Conservation (phyloP, 768 basidiomycete genomes). For the Lactarius quietus region DNA sequence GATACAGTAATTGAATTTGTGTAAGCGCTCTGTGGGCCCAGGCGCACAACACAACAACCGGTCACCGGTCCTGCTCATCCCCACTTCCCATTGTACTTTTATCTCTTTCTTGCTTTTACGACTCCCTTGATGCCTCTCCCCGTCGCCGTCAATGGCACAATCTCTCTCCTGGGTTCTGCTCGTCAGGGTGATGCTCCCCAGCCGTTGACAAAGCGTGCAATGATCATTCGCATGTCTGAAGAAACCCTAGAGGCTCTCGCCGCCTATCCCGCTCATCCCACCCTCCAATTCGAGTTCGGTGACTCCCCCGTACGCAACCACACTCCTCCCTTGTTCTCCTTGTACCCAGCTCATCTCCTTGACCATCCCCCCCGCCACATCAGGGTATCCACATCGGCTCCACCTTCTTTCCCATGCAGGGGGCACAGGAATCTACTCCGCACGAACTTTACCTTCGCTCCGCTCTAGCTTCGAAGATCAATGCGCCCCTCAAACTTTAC, state of each 20-base stretch:
- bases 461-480: constrained; percentile 53
- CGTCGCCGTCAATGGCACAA: constrained; percentile 37
- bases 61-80: neutral
- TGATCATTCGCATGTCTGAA: constrained; percentile 71
- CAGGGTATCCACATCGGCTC: constrained; percentile 58
- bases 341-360: neutral
- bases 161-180: constrained; percentile 58
- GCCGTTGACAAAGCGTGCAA: constrained; percentile 64
- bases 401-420: constrained; percentile 56
- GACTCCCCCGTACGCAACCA: constrained; percentile 48
- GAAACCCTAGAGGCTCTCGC: constrained; percentile 70
- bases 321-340: neutral
- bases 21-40: neutral
- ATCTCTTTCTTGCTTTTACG: constrained; percentile 7
- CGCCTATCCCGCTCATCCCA: constrained; percentile 40
- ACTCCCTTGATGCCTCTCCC: constrained; percentile 61
- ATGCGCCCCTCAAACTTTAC: constrained; percentile 65
- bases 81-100: constrained; percentile 3
- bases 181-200: constrained; percentile 53
- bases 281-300: constrained; percentile 61
- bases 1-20: constrained; percentile 28
- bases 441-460: constrained; percentile 75
- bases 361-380: neutral
- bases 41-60: neutral
- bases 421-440: constrained; percentile 48